These are phyloP conservation scores for Phoma herbarum DNA, from an alignment of 2,329 filamentous ascomycete genomes.

Conservation along the genomic window DNA sequence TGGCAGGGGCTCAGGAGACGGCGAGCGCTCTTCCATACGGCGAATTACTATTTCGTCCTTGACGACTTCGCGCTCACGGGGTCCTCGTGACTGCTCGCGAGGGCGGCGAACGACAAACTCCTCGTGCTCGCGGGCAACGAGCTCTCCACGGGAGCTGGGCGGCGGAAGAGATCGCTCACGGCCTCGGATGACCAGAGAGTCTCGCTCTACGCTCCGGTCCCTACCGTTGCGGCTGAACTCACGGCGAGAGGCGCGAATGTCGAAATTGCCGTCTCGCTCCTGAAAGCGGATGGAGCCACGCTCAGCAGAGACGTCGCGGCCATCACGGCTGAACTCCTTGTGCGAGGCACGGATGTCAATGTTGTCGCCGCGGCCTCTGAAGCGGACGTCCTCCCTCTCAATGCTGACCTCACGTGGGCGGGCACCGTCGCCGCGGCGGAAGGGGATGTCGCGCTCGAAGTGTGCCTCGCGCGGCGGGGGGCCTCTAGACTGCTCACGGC, in stretches of 20 bases:
- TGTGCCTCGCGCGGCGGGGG: conserved; percentile 44
- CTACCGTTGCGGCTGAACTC: conserved; percentile 48
- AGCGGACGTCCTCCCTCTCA: conserved; percentile 59
- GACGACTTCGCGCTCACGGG: conserved; percentile 48
- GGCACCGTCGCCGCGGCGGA: conserved; percentile 54
- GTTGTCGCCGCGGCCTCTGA: conserved; percentile 47
- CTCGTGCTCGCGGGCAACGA: conserved; percentile 53
- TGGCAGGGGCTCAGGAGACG: conserved; percentile 60
- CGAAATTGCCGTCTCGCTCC: conserved; percentile 52
- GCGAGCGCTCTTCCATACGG: conserved; percentile 56
- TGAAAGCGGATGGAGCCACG: conserved; percentile 44
- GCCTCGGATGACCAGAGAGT: conserved; percentile 45
- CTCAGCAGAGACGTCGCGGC: conserved; percentile 37
- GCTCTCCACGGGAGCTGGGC: conserved; percentile 45
- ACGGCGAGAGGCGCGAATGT: conserved; percentile 48
- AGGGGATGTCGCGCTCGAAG: conserved; percentile 53
- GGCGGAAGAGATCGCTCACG: conserved; percentile 51
- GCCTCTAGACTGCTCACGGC: conserved; percentile 48
- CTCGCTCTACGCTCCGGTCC: conserved; percentile 47
- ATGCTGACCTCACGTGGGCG: conserved; percentile 48
- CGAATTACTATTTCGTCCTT: conserved; percentile 56
- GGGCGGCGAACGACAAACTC: conserved; percentile 53
- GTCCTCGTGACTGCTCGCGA: conserved; percentile 47
- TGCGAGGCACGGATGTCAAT: conserved; percentile 44
- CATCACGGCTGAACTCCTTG: conserved; percentile 37